A percentile compares a stretch with the other conserved stretches of the same genome.
Evolutionary conservation across 306 rosid genomes (phyloP).

Genomic region (Amphicarpaea edgeworthii): DNA sequence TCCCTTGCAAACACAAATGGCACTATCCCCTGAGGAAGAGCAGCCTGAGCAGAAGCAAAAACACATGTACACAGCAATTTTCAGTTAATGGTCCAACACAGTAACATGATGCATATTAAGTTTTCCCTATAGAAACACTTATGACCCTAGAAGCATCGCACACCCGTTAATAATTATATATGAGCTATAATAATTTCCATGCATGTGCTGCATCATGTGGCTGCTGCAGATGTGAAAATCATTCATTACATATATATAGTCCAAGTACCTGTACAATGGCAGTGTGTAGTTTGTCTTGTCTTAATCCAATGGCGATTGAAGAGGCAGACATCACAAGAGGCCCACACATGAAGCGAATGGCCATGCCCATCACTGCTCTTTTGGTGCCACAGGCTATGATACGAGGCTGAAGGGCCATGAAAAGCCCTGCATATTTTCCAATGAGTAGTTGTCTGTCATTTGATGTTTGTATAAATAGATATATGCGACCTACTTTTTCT

Average conservation of each 20-base stretch:
- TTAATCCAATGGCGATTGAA: constrained; percentile 82
- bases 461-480: neutral
- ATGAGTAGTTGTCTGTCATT: constrained; percentile 40
- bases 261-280: constrained; percentile 86
- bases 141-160: neutral
- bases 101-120: neutral
- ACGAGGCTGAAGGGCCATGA: constrained; percentile 96
- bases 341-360: constrained; percentile 83
- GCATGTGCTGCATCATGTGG: constrained; percentile 45
- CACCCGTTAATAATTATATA: neutral
- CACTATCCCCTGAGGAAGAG: constrained; percentile 96
- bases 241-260: constrained; percentile 16
- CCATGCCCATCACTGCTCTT: constrained; percentile 83
- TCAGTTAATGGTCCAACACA: neutral
- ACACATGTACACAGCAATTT: neutral
- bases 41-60: constrained; percentile 68
- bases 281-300: constrained; percentile 72
- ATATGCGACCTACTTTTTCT: too few relatives aligned
- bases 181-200: constrained; percentile 21
- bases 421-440: constrained; percentile 67
- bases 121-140: constrained; percentile 15
- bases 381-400: constrained; percentile 91
- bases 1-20: constrained; percentile 97
- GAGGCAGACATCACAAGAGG: constrained; percentile 94
- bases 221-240: neutral